Conservation (phyloP, 192 early-diverging fungal genomes). For the Paraglomus occultum region DNA sequence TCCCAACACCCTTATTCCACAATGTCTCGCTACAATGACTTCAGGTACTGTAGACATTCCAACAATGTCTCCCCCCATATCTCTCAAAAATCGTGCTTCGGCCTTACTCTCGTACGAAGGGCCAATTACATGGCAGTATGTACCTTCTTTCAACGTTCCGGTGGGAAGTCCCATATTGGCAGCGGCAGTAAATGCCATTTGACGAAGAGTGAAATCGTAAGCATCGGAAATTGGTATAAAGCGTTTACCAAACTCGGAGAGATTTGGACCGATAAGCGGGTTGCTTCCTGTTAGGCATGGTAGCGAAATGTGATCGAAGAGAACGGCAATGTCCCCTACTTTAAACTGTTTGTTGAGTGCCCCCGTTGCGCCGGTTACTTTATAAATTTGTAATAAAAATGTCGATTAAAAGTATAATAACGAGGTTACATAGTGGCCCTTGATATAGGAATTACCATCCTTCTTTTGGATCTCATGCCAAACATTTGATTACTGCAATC, state of each 20-base stretch:
- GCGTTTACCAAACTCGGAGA: constrained; percentile 77
- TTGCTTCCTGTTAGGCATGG: constrained; percentile 74
- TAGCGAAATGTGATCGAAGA: constrained; percentile 76
- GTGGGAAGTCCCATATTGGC: constrained; percentile 41
- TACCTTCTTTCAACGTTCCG: constrained; percentile 69
- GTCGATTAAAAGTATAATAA: background rate
- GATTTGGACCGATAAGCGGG: constrained; percentile 84
- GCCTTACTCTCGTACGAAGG: constrained; percentile 91
- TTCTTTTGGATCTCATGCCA: no score
- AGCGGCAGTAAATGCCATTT: constrained; percentile 65
- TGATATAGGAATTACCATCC: no score
- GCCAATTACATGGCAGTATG: constrained; percentile 81
- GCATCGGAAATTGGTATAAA: constrained; percentile 85
- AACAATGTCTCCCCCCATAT: constrained; percentile 75
- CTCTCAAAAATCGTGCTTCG: constrained; percentile 70
- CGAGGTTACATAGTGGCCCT: background rate
- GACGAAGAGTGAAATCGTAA: constrained; percentile 77
- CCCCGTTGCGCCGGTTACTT: constrained; percentile 86
- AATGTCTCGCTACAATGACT: constrained; percentile 82
- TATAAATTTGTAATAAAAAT: background rate
- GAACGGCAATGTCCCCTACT: constrained; percentile 83
- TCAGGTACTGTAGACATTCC: constrained; percentile 92
- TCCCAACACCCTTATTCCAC: constrained; percentile 77
- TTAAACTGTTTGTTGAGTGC: constrained; percentile 71
- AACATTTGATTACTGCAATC: constrained; percentile 15